phyloP scores from a whole-genome alignment of 1,284 basidiomycete species.

The Ganoderma leucocontextum region DNA sequence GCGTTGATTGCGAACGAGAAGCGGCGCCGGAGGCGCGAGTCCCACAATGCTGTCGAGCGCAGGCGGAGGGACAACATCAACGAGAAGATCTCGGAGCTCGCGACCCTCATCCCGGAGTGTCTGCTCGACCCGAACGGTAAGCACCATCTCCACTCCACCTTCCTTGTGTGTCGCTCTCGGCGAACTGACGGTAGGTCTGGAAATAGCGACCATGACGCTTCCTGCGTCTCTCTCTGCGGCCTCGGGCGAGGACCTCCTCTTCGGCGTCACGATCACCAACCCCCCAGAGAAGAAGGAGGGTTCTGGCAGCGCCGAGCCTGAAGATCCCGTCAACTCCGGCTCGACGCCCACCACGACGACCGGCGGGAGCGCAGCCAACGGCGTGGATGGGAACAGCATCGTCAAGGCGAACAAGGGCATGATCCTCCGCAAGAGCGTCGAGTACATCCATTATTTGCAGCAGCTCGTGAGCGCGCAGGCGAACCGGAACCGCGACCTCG shows the following conservation, averaged over 20 bases:
- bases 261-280: conserved; percentile 36
- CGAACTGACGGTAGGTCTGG: background rate
- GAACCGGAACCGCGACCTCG: conserved; percentile 78
- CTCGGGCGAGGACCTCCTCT: conserved; percentile 43
- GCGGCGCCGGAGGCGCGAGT: conserved; percentile 79
- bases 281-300: conserved; percentile 35
- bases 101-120: conserved; percentile 87
- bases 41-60: conserved; percentile 92
- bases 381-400: conserved; percentile 37
- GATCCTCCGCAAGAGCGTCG: conserved; percentile 88
- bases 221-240: conserved; percentile 41
- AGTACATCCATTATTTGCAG: conserved; percentile 88
- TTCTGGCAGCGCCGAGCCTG: conserved; percentile 31
- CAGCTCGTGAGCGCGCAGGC: conserved; percentile 84
- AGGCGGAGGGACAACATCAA: conserved; percentile 92
- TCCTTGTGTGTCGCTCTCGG: background rate
- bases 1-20: conserved; percentile 76
- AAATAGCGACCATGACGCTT: conserved; percentile 40
- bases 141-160: conserved; percentile 24
- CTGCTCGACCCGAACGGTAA: conserved; percentile 69
- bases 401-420: conserved; percentile 92
- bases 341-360: conserved; percentile 34
- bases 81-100: conserved; percentile 91
- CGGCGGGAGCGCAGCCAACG: conserved; percentile 35
- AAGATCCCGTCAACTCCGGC: conserved; percentile 32